A percentile compares a stretch with the other conserved stretches of the same genome.
These are phyloP conservation scores for Kuraishia ogatae DNA, from an alignment of 805 yeast species.

Conservation along the genomic window DNA sequence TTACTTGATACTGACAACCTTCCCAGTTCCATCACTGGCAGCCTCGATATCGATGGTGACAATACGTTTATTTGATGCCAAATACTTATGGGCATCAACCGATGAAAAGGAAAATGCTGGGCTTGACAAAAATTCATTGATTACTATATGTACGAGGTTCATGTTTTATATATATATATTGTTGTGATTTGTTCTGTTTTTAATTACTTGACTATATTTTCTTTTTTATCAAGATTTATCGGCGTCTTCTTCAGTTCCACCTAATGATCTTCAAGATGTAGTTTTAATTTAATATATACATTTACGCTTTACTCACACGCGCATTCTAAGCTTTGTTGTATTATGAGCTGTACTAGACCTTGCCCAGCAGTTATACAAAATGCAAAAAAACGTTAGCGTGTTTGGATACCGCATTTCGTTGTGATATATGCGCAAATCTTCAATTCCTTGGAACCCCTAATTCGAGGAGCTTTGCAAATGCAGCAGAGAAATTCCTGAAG, in stretches of 20 bases:
- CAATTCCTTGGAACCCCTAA: conserved; percentile 25
- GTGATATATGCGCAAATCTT: not conserved
- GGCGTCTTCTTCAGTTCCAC: not conserved
- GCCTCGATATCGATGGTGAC: conserved; percentile 42
- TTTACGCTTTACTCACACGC: not conserved
- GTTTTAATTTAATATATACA: not conserved
- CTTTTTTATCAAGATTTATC: not conserved
- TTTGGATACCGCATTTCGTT: too few relatives aligned
- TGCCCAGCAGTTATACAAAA: too few relatives aligned
- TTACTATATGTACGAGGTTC: not conserved
- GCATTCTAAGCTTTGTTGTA: too few relatives aligned
- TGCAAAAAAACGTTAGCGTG: too few relatives aligned
- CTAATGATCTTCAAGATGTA: not conserved
- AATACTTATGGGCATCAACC: not conserved
- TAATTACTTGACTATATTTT: not conserved
- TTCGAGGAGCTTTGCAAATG: conserved; percentile 56
- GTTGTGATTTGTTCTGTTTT: conserved; percentile 1
- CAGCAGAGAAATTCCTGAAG: conserved; percentile 55
- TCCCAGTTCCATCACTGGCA: conserved; percentile 47
- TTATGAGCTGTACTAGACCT: not conserved
- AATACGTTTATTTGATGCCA: conserved; percentile 22
- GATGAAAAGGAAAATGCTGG: not conserved
- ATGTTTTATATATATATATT: not conserved
- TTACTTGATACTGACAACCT: conserved; percentile 45
- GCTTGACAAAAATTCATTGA: not conserved